Percentiles rank a stretch among this genome's conserved stretches.
Evolutionary conservation across 202 grass and related monocot species (phyloP).

Genomic region (Saccharum hybrid): DNA sequence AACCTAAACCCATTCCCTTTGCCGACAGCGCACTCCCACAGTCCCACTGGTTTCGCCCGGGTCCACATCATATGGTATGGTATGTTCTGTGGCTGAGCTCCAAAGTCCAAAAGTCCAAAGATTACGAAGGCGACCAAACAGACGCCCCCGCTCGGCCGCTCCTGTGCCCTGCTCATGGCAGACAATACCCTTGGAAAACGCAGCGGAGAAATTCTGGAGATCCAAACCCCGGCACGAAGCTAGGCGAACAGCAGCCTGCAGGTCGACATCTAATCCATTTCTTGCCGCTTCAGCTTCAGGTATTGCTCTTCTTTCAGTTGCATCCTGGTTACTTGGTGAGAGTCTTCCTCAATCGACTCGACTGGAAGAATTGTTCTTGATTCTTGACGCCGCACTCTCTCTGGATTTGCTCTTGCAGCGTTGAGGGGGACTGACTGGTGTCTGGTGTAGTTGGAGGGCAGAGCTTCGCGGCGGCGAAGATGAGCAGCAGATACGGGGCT

Average conservation of each 20-base stretch:
- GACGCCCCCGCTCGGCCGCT: neutral
- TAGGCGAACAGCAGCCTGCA: neutral
- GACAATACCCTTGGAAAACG: slow-evolving; percentile 31
- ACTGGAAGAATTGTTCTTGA: neutral
- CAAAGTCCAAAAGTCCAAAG: neutral
- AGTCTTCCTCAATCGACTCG: neutral
- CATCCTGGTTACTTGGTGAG: slow-evolving; percentile 17
- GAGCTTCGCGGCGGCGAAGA: slow-evolving; percentile 36
- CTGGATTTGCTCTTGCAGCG: slow-evolving; percentile 13
- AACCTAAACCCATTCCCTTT: neutral
- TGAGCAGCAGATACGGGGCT: slow-evolving; percentile 29
- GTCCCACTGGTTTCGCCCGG: neutral
- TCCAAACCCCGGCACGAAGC: slow-evolving; percentile 14
- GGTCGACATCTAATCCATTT: neutral
- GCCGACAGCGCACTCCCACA: neutral
- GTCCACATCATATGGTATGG: neutral
- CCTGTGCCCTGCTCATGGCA: slow-evolving; percentile 1
- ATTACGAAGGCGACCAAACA: slow-evolving; percentile 2
- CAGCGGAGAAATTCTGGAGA: slow-evolving; percentile 17
- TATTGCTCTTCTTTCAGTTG: neutral
- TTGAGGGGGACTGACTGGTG: neutral
- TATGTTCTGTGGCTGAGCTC: neutral
- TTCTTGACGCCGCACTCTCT: slow-evolving; percentile 23
- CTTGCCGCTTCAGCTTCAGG: slow-evolving; percentile 5
- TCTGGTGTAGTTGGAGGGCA: neutral